Percentiles rank a stretch among this genome's conserved stretches.
Conservation (phyloP, 352 stramenopile genomes). For the Phytophthora sp. region DNA sequence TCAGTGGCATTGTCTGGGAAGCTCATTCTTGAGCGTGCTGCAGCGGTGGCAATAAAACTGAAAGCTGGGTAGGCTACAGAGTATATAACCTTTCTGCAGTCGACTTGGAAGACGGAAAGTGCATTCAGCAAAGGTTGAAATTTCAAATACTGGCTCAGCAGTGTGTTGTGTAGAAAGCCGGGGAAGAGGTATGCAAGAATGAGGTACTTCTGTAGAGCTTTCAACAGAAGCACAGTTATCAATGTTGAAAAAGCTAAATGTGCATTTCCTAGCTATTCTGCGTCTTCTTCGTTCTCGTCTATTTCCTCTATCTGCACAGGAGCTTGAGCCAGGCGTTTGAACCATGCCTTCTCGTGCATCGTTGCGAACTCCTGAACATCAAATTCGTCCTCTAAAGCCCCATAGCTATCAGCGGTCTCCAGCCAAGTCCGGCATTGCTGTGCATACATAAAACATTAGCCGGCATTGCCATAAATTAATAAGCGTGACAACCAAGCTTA, state of each 20-base stretch:
- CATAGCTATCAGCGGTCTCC: constrained; percentile 82
- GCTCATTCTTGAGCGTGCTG: not conserved
- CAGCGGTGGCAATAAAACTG: not conserved
- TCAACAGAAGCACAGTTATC: too few species aligned
- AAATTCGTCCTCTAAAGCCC: constrained; percentile 79
- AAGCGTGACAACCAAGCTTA: constrained; percentile 6
- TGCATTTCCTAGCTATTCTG: not conserved
- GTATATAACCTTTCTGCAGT: too few species aligned
- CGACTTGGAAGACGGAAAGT: not conserved
- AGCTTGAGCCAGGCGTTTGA: constrained; percentile 57
- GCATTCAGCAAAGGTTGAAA: not conserved
- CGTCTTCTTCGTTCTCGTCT: constrained; percentile 10
- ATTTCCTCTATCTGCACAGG: constrained; percentile 40
- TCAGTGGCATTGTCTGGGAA: not conserved
- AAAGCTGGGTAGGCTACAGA: too few species aligned
- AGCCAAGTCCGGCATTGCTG: constrained; percentile 78
- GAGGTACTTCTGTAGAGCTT: not conserved
- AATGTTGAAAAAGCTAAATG: not conserved
- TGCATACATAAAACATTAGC: not conserved
- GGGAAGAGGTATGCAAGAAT: not conserved
- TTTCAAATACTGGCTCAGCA: too few species aligned
- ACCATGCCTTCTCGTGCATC: constrained; percentile 65
- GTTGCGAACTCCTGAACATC: constrained; percentile 58
- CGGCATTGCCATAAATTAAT: not conserved
- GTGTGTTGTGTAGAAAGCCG: too few species aligned